phyloP scores from a whole-genome alignment of 495 filamentous ascomycete genomes.

The Sordaria brevicollis region DNA sequence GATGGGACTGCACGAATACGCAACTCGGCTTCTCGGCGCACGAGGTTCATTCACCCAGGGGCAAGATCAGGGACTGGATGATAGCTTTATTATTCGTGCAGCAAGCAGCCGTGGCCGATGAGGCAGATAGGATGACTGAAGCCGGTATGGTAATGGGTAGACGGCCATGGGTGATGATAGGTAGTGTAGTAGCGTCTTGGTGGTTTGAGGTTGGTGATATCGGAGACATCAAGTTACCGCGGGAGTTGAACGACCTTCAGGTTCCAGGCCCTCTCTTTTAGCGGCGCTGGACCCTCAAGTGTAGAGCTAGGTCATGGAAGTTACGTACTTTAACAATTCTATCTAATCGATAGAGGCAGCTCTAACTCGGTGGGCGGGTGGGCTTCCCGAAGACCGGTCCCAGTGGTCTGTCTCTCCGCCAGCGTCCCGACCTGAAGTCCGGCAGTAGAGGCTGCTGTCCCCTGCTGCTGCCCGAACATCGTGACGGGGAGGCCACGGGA shows the following conservation, averaged over 20 bases:
- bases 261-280: background rate
- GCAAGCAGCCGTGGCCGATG: background rate
- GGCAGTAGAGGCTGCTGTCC: background rate
- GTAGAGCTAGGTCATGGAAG: background rate
- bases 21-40: background rate
- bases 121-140: background rate
- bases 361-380: background rate
- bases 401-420: background rate
- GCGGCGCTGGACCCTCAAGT: no score
- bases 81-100: background rate
- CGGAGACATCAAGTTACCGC: background rate
- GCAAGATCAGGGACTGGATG: background rate
- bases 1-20: background rate
- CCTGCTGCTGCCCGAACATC: background rate
- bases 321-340: background rate
- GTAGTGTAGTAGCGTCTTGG: background rate
- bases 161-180: background rate
- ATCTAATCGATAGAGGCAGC: no score
- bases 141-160: background rate
- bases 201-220: background rate
- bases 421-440: background rate
- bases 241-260: background rate
- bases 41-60: background rate
- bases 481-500: background rate
- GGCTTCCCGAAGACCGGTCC: background rate